Conservation (phyloP, 78 protist genomes). For the Pigoraptor vietnamica region DNA sequence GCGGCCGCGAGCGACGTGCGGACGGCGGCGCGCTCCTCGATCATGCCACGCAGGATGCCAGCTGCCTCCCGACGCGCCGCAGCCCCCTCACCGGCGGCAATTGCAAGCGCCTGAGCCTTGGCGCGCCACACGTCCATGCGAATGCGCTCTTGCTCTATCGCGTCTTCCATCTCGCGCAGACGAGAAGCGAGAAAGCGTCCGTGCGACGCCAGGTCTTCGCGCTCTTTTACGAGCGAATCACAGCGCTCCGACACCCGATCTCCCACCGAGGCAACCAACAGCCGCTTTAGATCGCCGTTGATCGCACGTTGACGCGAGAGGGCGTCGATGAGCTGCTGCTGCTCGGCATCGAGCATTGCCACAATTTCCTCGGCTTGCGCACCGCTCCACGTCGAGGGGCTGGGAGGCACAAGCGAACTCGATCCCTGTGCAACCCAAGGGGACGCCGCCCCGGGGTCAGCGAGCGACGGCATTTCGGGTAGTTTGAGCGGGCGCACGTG, state of each 20-base stretch:
- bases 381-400: neutral
- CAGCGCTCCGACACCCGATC: neutral
- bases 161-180: neutral
- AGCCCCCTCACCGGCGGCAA: neutral
- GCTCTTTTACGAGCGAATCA: neutral
- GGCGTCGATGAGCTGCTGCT: neutral
- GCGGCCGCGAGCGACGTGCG: neutral
- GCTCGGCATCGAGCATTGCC: neutral
- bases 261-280: neutral
- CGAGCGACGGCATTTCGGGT: no score
- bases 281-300: neutral
- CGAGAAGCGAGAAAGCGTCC: neutral
- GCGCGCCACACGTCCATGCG: neutral
- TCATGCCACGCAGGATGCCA: neutral
- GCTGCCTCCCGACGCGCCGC: neutral
- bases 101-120: neutral
- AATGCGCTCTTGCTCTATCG: neutral
- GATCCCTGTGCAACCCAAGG: neutral
- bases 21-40: neutral
- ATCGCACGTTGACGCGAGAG: neutral
- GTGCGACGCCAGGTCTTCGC: neutral
- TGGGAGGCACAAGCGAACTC: neutral
- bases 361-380: neutral
- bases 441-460: no score
- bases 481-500: neutral